Base-by-base conservation (phyloP, 1,284 basidiomycete species). In the Phlebopus sp. region DNA sequence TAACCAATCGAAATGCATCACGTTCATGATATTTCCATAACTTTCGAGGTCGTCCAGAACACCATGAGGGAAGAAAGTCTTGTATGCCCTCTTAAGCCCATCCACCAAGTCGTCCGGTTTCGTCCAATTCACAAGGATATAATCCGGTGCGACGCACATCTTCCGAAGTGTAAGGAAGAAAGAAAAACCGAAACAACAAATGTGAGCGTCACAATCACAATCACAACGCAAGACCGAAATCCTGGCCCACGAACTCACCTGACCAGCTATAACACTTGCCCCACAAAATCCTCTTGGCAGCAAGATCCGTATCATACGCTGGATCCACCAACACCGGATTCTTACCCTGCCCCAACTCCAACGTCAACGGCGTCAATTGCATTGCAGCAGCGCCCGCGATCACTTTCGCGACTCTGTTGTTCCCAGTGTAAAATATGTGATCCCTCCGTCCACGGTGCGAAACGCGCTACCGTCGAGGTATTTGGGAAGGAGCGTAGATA, bases 381-480 rank as follows among this genome's bases (percentile, higher is more conserved):
- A 79, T 78, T 14, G 81, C 83, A 0, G 83, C 84, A 2, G 83
- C 84, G 8, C 68, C 68, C 7, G 82, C 76, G 31, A 86, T 64
- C 55, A 87, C 78, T 42, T 77, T 74, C 15, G 78, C 85, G 11
- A 86, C 75, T n/a, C 62, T 63, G 19, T 59, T 50, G 48, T 63
- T 66, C 9, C 72, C 74, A 0, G 68, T 69, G 53, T 71, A 73
- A 38, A 70, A 69, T 51, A 77, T 79, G 53, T 82, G 79, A 47
- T 81, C 82, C 62, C 79, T n/a, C 86, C 86, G 50, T 81, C 77
- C 36, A 87, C 75, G 46, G 86, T 68, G 0, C 54, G 60, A 49
- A 71, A 78, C 11, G 69, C 64, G 15, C 59, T 56, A 2, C 72
- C 62, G 60, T 87, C 84, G 43, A 89, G 77, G 59, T 89, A 88